Evolutionary conservation across 805 yeast species (phyloP), one percentile per base, ranked within the genome.

Genomic region (Candida ortonii): DNA sequence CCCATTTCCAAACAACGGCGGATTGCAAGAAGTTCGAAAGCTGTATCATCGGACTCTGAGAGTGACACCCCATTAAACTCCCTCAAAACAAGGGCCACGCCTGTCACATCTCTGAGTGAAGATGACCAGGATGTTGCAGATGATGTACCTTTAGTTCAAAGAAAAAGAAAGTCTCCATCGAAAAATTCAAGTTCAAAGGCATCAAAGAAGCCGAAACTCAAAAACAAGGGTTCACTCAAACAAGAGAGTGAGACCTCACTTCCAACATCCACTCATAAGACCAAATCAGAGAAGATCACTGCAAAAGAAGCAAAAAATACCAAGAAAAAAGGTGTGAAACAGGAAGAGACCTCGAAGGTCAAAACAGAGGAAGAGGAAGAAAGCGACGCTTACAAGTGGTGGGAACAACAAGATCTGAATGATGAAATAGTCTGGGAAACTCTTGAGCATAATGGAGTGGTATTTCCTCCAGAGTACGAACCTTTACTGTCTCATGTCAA

Each of bases 391-490:
- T 80, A 75, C 54, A 80, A 78, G 38, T 61, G 95, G 94, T 87
- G 95, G 93, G 90, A 85, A 55, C 77, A 75, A 26, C 76, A 75
- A 28, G 83, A 81, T 44, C 61, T 78, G 20, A 84, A 84, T 52
- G 90, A 82, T 20, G 75, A 80, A 25, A 69, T 80, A 35, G 86
- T 87, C 54, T 90, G 98, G 98, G 80, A 77, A 16, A 73, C 88
- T 1, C 64, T 90, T 33, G 86, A 76, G 43, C 98, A 90, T 57
- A 79, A 74, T 46, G 98, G 98, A 50, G 96, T 90, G 9, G 63
- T 89, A 20, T 90, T 90, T 52, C 97, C 98, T 2, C 97, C 97
- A 0, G 82, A 77, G 3, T 90, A 90, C 57, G 89, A 82, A 53
- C 88, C 93, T 3, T 63, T 90, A 27, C 97, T 97, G 0, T 64